These are phyloP conservation scores for Tylopilus felleus DNA, from an alignment of 768 basidiomycete genomes.

Conservation along the genomic window DNA sequence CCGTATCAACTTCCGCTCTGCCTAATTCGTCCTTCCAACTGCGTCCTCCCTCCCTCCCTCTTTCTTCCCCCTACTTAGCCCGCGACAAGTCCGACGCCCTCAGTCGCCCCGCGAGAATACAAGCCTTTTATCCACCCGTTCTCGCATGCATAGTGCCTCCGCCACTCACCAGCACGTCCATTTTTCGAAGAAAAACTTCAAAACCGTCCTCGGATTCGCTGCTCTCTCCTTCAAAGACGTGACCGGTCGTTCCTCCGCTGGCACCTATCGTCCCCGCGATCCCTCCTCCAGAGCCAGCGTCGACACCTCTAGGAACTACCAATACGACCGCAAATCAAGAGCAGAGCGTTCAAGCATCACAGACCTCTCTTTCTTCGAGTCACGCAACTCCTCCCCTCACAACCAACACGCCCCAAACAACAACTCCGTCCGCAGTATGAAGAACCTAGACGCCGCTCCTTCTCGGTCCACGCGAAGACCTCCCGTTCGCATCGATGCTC, in stretches of 20 bases:
- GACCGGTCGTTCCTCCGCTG: conserved; percentile 27
- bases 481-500: conserved; percentile 62
- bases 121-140: conserved; percentile 14
- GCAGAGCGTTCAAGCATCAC: conserved; percentile 37
- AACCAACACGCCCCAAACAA: conserved; percentile 31
- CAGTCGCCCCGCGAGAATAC: conserved; percentile 28
- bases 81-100: conserved; percentile 25
- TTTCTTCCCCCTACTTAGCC: conserved; percentile 24
- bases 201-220: conserved; percentile 45
- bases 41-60: conserved; percentile 27
- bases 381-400: conserved; percentile 31
- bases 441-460: conserved; percentile 40
- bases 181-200: conserved; percentile 45
- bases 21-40: conserved; percentile 30
- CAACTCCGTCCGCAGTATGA: conserved; percentile 39
- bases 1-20: conserved; percentile 26
- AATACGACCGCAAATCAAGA: conserved; percentile 34
- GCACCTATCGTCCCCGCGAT: conserved; percentile 26
- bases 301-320: conserved; percentile 41
- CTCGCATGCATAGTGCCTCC: conserved; percentile 45
- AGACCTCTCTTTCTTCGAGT: conserved; percentile 42
- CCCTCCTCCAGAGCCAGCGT: conserved; percentile 40
- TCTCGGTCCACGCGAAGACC: conserved; percentile 42
- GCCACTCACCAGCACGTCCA: conserved; percentile 34
- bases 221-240: conserved; percentile 37